Evolutionary conservation across 306 rosid genomes (phyloP), one percentile per base, ranked within the genome.

Genomic region (Oxytropis ochrocephala): DNA sequence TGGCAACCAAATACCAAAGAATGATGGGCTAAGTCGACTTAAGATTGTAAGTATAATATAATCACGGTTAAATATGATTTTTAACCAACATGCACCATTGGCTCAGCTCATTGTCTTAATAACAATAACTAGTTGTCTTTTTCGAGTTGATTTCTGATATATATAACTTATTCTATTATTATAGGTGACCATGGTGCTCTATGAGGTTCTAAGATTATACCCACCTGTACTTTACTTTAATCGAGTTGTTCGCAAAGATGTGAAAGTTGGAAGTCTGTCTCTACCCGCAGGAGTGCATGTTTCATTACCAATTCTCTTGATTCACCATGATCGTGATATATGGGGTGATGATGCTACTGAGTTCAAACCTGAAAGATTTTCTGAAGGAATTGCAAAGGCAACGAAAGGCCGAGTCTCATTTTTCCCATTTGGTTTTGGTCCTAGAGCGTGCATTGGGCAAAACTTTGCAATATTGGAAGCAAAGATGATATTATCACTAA

Each of bases 1-100:
- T 41, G 86, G 63, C 14, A 50, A 61, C 19, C 10, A 29, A 61
- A 61, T 21, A 5, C 70, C 63, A 14, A 19, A 27, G 3, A 36
- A 0, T 50, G 70, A 24, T 13, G 63, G 62, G 0, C 7, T 72
- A 1, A 60, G 9, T n/a, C 77, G 18, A 13, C 63, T 72, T 5
- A 72, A 49, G 11, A 61, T 72, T 13, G 77, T 72, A 61, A 72
- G 85, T 69, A 39, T 14, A 6, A 5, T 8, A 4, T 35, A 24
- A 24, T 24, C 3, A 24, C 29, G n/a, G n/a, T n/a, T n/a, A n/a
- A n/a, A n/a, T n/a, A n/a, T n/a, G n/a, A n/a, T n/a, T n/a, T n/a
- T n/a, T n/a, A n/a, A n/a, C n/a, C n/a, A n/a, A n/a, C n/a, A n/a
- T n/a, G n/a, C n/a, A n/a, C n/a, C n/a, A n/a, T n/a, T n/a, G n/a